Evolutionary conservation across 2,329 filamentous ascomycete genomes (phyloP), one percentile per base, ranked within the genome.

Genomic region (Colletotrichum trifolii): DNA sequence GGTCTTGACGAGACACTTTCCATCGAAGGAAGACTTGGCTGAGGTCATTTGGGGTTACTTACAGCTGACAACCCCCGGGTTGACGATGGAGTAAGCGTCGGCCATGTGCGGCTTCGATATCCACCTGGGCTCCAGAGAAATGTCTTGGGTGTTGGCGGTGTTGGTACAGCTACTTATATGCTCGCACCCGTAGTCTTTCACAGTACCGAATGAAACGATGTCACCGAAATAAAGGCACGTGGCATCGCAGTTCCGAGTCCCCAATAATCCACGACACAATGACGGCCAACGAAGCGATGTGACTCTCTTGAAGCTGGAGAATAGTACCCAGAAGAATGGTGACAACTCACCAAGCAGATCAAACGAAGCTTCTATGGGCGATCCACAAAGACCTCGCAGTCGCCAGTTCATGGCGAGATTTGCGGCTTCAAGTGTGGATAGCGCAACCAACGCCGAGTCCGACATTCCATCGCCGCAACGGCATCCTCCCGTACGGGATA

Each of bases 401-500:
- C 53, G 48, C n/a, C 17, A 40, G n/a, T 48, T 17, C 36, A 56
- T 43, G 48, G 38, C 36, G 36, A 63, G 35, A 38, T 12, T 40
- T 5, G 17, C 13, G 42, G 33, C 33, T 6, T 15, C 25, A 42
- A 25, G 25, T 48, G 58, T 66, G 63, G 33, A 57, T 39, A 10
- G 34, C 36, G 42, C 34, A 48, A 35, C 42, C 63, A 54, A 57
- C 40, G 58, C 59, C 63, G 58, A 66, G 63, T 33, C 34, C 38
- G 52, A 38, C 36, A 3, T 40, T 52, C 38, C 46, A 52, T 53
- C 42, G 42, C 17, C 25, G 11, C 8, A 40, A 17, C 58, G 63
- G 46, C 59, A 60, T 60, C 35, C 61, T 64, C 45, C 61, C 61
- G 61, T 25, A 55, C 63, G 59, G 59, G n/a, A 57, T 66, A 13